Evolutionary conservation across 805 yeast genomes (phyloP), one percentile per base, ranked within the genome.

Genomic region (Candida easanensis): DNA sequence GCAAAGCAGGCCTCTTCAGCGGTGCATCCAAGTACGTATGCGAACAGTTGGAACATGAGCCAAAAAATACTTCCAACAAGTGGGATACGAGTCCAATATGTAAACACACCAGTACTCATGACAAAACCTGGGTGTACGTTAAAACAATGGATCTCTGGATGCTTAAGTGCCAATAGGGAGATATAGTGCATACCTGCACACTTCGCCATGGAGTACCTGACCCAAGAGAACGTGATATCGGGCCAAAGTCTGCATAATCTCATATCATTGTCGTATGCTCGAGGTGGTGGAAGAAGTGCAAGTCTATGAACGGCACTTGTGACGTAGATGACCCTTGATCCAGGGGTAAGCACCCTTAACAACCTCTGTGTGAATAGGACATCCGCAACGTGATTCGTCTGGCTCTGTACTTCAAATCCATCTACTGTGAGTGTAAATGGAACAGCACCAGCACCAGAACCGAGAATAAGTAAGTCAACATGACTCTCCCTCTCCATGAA

Each of bases 91-190:
- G 91, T 85, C 81, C 89, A 84, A 58, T 84, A 85, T 36, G 83
- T 70, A 58, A 84, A 84, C 36, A 84, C 61, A 51, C 83, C 82
- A 2, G 96, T 82, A 54, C 81, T 80, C 85, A 88, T 82, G n/a
- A 86, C 87, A 50, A 86, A 74, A 0, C 96, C 96, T 0, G 96
- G 96, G 55, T 87, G 90, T 3, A 86, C 85, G 2, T 88, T 73
- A 28, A 78, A 62, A 44, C 82, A 79, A 30, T 81, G 60, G 9
- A 87, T 69, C 16, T 78, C 71, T 0, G 95, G 93, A 57, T 85
- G 73, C 45, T 80, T 73, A 28, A 77, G 66, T 0, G 91, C 77
- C 18, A 88, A 62, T 60, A 80, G 70, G 52, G 79, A 79, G 55
- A 80, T 74, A 55, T 80, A 76, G 53, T 88, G 96, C 34, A 87